phyloP scores from a whole-genome alignment of 345 rosid species.

The Physaria fendleri region DNA sequence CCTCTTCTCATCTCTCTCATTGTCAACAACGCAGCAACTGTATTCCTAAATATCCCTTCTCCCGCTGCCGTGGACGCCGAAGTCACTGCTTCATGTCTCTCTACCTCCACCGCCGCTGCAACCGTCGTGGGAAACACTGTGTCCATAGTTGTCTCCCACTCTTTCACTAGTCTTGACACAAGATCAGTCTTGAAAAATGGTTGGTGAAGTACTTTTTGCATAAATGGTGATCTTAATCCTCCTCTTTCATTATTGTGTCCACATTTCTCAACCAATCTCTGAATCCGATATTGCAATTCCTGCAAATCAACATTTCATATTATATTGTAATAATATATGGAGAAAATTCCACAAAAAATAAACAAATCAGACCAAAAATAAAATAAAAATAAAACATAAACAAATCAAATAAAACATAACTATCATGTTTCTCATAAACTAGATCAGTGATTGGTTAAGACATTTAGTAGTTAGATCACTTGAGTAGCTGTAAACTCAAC shows the following conservation, averaged over 20 bases:
- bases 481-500: not conserved
- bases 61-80: constrained; percentile 30
- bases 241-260: constrained; percentile 40
- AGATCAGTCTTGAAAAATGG: constrained; percentile 81
- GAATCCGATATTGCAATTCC: constrained; percentile 60
- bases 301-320: too few species aligned
- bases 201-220: constrained; percentile 59
- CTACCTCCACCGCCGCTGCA: constrained; percentile 5
- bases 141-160: constrained; percentile 62
- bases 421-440: too few species aligned
- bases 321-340: not conserved
- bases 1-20: constrained; percentile 79
- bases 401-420: too few species aligned
- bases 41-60: constrained; percentile 65
- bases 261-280: constrained; percentile 37
- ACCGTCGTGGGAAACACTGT: constrained; percentile 38
- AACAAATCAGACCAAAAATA: too few species aligned
- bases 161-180: constrained; percentile 62
- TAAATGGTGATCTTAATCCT: constrained; percentile 56
- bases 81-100: constrained; percentile 17
- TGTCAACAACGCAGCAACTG: constrained; percentile 62
- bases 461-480: not conserved
- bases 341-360: not conserved
- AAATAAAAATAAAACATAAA: too few species aligned
- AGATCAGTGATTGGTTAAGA: not conserved